A percentile compares a stretch with the other conserved stretches of the same genome.
Evolutionary conservation across 345 rosid species (phyloP).

Genomic region (Corymbia maculata): DNA sequence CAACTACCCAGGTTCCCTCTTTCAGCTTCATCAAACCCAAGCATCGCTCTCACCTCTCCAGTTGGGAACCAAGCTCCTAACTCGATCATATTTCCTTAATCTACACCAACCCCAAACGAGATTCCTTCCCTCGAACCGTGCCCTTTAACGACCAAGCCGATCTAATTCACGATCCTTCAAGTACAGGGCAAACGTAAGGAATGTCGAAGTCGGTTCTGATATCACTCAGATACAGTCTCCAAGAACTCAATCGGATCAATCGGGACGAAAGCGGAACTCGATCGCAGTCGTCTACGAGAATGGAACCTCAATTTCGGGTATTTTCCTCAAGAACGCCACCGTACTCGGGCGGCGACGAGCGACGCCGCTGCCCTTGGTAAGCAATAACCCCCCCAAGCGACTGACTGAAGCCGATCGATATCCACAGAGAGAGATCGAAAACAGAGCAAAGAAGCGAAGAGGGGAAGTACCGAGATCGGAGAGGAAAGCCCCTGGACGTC

Average conservation of each 20-base stretch:
- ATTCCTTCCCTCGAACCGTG: neutral
- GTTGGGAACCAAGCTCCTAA: neutral
- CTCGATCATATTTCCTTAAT: neutral
- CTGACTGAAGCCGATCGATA: neutral
- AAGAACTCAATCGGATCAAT: neutral
- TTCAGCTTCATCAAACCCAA: neutral
- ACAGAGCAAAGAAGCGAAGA: neutral
- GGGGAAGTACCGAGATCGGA: neutral
- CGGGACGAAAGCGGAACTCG: neutral
- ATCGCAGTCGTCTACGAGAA: neutral
- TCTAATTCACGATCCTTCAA: neutral
- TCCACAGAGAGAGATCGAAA: neutral
- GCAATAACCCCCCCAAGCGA: neutral
- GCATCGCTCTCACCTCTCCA: neutral
- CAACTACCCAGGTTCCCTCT: neutral
- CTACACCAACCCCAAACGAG: neutral
- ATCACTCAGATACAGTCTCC: neutral
- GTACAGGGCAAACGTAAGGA: neutral
- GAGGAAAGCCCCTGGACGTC: neutral
- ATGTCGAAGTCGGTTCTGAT: neutral
- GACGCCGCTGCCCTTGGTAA: neutral
- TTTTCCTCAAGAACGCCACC: neutral
- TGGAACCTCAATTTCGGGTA: neutral
- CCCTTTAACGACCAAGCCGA: neutral
- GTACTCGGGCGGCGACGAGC: neutral